Evolutionary conservation across 768 basidiomycete species (phyloP), one percentile per base, ranked within the genome.

Genomic region (Trametes elegans): DNA sequence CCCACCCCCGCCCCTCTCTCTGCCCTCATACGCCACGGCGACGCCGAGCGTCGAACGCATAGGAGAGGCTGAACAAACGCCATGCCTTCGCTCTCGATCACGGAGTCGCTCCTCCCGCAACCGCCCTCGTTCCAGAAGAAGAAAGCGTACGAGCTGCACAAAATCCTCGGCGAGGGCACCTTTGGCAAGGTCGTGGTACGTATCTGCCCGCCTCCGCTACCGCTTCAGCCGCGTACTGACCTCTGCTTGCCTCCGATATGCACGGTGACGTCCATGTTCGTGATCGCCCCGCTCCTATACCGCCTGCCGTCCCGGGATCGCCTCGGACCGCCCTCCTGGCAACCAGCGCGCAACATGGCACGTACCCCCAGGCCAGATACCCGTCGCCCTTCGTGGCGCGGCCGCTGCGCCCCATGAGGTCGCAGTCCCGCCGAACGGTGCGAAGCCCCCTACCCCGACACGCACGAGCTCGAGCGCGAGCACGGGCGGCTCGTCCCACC

Each of bases 161-260:
- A 86, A 26, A 76, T 84, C 4, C 75, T 95, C 4, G 94, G 94
- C 5, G 78, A 79, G 13, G 94, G 94, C 3, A 85, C 92, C 0
- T 97, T 96, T 71, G 94, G 94, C 23, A 91, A 92, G 68, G 96
- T 98, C 43, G 78, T 93, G 69, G 88, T 90, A 64, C 73, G 74
- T 73, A 28, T 38, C 43, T n/a, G n/a, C 26, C 13, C 19, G 26
- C 31, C 28, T 14, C 26, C 10, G 11, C n/a, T 11, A 23, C 6
- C 18, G 14, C 10, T 9, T 5, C 7, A 27, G 2, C 28, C 27
- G 14, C 7, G 26, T 29, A 40, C 54, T 49, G 24, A 55, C 28
- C 26, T 27, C 14, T 58, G 48, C 34, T 24, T 26, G 4, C 9
- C 39, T 42, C 29, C 21, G 34, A 28, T 27, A 34, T 24, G 10